These are phyloP conservation scores for Chrysoporthe cubensis DNA, from an alignment of 2,329 filamentous ascomycete genomes.

Conservation along the genomic window DNA sequence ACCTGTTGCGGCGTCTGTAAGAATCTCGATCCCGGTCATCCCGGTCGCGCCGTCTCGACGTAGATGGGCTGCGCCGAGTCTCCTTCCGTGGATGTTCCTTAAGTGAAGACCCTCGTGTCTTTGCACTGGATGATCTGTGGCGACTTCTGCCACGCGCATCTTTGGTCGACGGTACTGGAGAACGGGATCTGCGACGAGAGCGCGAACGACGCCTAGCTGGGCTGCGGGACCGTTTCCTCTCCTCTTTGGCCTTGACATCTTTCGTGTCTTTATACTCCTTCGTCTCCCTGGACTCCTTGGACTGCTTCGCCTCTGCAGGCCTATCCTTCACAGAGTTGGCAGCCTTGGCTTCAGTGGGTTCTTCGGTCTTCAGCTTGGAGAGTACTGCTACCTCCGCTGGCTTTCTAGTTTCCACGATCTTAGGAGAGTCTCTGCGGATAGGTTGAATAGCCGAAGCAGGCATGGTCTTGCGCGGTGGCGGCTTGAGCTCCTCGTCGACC, in stretches of 20 bases:
- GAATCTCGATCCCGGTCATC: conserved; percentile 37
- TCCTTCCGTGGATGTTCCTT: conserved; percentile 23
- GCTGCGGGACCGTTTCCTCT: conserved; percentile 25
- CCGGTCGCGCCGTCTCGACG: conserved; percentile 36
- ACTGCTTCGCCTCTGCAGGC: conserved; percentile 31
- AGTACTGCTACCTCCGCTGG: conserved; percentile 33
- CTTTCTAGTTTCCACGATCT: conserved; percentile 48
- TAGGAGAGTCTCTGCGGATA: conserved; percentile 52
- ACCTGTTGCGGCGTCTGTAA: conserved; percentile 24
- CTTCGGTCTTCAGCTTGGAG: conserved; percentile 29
- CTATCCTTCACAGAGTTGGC: conserved; percentile 34
- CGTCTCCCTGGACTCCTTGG: conserved; percentile 32
- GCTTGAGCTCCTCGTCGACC: conserved; percentile 58
- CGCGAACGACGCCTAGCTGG: conserved; percentile 21
- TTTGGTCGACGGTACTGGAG: conserved; percentile 36
- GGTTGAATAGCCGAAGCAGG: conserved; percentile 64
- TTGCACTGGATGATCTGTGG: conserved; percentile 25
- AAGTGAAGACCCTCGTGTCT: conserved; percentile 14
- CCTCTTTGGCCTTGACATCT: conserved; percentile 32
- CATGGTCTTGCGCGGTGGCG: conserved; percentile 55
- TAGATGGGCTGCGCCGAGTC: conserved; percentile 13
- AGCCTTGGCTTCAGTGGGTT: conserved; percentile 35
- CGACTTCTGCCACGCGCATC: conserved; percentile 32
- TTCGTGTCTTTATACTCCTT: conserved; percentile 29
- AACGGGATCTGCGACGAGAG: conserved; percentile 31